These are phyloP conservation scores for Chytriomyces hyalinus DNA, from an alignment of 192 early-diverging fungal genomes.

Conservation along the genomic window DNA sequence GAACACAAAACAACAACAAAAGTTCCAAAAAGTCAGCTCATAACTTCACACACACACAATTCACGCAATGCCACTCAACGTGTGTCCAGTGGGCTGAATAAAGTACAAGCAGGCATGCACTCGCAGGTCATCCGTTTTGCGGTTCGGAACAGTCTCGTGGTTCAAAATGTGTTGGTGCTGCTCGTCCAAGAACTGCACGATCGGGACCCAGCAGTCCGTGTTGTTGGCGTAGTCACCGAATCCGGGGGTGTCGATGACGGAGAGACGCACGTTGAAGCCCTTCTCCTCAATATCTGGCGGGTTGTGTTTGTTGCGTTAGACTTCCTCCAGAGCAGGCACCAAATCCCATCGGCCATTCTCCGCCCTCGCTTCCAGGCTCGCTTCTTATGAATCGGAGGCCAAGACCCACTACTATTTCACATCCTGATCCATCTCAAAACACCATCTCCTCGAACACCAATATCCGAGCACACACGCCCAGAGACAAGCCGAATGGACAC, in stretches of 20 bases:
- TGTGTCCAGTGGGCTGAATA: constrained; percentile 97
- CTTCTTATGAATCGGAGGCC: too few relatives aligned
- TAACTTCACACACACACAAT: background rate
- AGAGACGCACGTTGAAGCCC: constrained; percentile 95
- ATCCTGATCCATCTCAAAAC: background rate
- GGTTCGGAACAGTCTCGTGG: constrained; percentile 85
- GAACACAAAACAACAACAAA: background rate
- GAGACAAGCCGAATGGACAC: background rate
- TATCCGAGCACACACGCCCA: background rate
- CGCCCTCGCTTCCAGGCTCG: background rate
- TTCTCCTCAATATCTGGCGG: constrained; percentile 88
- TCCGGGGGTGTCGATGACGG: constrained; percentile 91
- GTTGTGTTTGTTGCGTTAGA: background rate
- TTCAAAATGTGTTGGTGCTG: constrained; percentile 95
- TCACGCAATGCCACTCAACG: constrained; percentile 60
- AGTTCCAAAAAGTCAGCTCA: too few relatives aligned
- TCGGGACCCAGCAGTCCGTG: constrained; percentile 95
- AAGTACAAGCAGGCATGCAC: constrained; percentile 99
- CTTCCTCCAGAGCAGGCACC: background rate
- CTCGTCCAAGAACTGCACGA: constrained; percentile 98
- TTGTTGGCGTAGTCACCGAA: constrained; percentile 75
- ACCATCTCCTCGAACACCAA: background rate
- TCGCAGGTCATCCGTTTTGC: constrained; percentile 90
- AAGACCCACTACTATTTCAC: background rate
- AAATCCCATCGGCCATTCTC: background rate